Evolutionary conservation across 2,329 filamentous ascomycete genomes (phyloP).

Genomic region (Gremmenia infestans): DNA sequence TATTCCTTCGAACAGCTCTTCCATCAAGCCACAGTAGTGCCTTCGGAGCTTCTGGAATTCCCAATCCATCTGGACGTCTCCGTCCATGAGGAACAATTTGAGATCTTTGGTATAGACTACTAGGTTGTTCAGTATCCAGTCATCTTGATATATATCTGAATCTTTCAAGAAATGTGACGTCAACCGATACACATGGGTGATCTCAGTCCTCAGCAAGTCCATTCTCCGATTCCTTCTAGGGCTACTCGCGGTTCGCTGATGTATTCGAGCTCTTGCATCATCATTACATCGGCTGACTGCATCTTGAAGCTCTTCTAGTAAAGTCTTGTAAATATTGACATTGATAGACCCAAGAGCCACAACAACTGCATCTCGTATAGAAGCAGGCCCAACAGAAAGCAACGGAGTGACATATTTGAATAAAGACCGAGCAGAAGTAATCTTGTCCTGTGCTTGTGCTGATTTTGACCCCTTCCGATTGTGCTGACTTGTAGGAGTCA

Average conservation of each 20-base stretch:
- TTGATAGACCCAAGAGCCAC: conserved; percentile 92
- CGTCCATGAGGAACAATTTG: conserved; percentile 90
- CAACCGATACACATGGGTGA: conserved; percentile 92
- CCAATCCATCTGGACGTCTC: conserved; percentile 90
- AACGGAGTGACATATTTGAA: conserved; percentile 91
- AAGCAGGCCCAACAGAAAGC: conserved; percentile 70
- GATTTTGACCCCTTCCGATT: conserved; percentile 75
- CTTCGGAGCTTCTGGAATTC: conserved; percentile 87
- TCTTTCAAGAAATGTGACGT: conserved; percentile 85
- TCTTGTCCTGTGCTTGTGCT: conserved; percentile 64
- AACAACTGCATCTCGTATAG: conserved; percentile 86
- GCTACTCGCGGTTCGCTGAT: conserved; percentile 79
- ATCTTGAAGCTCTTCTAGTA: conserved; percentile 85
- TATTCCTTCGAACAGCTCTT: conserved; percentile 88
- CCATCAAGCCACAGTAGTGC: conserved; percentile 90
- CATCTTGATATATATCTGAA: conserved; percentile 73
- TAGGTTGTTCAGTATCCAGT: conserved; percentile 86
- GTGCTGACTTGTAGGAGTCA: conserved; percentile 59
- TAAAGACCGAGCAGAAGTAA: conserved; percentile 80
- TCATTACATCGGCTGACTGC: conserved; percentile 83
- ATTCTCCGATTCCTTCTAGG: conserved; percentile 77
- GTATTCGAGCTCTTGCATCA: conserved; percentile 79
- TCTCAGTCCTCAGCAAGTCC: conserved; percentile 84
- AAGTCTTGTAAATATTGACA: conserved; percentile 82
- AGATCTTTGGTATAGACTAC: conserved; percentile 87